A percentile compares a stretch with the other conserved stretches of the same genome.
These are phyloP conservation scores for Pythium biforme DNA, from an alignment of 352 stramenopile species.

Conservation along the genomic window DNA sequence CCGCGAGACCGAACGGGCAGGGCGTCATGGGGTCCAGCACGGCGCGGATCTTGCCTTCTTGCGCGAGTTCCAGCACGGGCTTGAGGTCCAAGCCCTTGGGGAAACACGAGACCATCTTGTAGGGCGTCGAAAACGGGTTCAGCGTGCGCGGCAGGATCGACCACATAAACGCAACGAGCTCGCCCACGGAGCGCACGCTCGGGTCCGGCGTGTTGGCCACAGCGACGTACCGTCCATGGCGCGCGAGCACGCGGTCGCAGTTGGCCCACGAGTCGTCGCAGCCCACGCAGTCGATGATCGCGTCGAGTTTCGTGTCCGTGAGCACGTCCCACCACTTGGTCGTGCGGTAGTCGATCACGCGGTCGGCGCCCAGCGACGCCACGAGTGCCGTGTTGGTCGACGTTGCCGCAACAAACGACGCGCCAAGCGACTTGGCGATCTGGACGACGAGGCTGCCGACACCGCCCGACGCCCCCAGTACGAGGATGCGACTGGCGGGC, in stretches of 20 bases:
- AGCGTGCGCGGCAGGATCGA: slow-evolving; percentile 23
- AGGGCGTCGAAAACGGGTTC: slow-evolving; percentile 37
- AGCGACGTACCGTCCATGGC: slow-evolving; percentile 35
- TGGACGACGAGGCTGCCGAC: slow-evolving; percentile 76
- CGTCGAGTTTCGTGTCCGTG: slow-evolving; percentile 26
- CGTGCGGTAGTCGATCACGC: slow-evolving; percentile 51
- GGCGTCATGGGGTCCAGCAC: slow-evolving; percentile 66
- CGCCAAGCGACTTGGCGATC: slow-evolving; percentile 44
- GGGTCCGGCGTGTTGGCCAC: slow-evolving; percentile 32
- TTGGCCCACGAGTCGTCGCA: slow-evolving; percentile 35
- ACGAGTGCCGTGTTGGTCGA: slow-evolving; percentile 47
- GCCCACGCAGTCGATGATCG: slow-evolving; percentile 46
- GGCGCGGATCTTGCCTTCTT: slow-evolving; percentile 41
- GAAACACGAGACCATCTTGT: slow-evolving; percentile 36
- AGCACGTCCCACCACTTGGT: slow-evolving; percentile 50
- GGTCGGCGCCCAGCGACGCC: slow-evolving; percentile 43
- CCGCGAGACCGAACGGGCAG: slow-evolving; percentile 61
- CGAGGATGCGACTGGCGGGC: slow-evolving; percentile 58
- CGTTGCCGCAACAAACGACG: slow-evolving; percentile 61
- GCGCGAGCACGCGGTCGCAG: slow-evolving; percentile 25
- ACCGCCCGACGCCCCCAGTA: slow-evolving; percentile 76
- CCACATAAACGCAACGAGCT: slow-evolving; percentile 32
- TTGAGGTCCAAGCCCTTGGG: slow-evolving; percentile 37
- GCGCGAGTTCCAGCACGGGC: slow-evolving; percentile 44
- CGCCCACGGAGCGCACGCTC: slow-evolving; percentile 21